Conservation (phyloP, 257 asterid species). For the Solanum lycopersicoides region DNA sequence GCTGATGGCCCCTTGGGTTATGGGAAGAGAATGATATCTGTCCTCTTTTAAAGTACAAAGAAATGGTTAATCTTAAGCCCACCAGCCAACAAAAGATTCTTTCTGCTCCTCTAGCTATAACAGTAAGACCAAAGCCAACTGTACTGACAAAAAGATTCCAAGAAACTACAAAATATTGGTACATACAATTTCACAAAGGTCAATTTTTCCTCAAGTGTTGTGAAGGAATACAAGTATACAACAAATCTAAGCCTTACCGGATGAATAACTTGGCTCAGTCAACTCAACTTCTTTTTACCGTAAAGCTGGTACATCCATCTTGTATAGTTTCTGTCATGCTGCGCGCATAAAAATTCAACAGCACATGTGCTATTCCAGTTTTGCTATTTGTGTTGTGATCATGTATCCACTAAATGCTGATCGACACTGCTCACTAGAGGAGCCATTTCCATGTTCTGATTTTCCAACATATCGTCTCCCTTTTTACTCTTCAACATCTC, state of each 20-base stretch:
- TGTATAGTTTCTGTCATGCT: background rate
- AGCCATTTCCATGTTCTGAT: constrained; percentile 26
- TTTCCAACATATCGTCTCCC: constrained; percentile 6
- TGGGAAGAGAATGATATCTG: background rate
- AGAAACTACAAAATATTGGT: background rate
- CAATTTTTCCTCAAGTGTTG: background rate
- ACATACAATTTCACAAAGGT: background rate
- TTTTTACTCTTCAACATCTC: constrained; percentile 1
- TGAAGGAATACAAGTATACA: background rate
- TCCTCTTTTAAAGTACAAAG: background rate
- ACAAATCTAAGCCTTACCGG: background rate
- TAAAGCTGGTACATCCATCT: background rate
- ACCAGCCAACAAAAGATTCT: background rate
- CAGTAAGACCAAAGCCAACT: background rate
- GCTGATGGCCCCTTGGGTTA: background rate
- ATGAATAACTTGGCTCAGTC: background rate
- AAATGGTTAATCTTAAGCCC: background rate
- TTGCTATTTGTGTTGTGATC: background rate
- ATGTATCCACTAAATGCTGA: constrained; percentile 8
- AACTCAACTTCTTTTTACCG: background rate
- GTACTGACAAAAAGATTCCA: background rate
- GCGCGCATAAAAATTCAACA: background rate
- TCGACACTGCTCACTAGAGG: constrained; percentile 21
- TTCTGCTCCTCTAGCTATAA: background rate
- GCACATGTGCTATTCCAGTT: background rate